Percentiles rank a stretch among this genome's conserved stretches.
These are phyloP conservation scores for Rachicladosporium sp. DNA, from an alignment of 2,329 filamentous ascomycete genomes.

Conservation along the genomic window DNA sequence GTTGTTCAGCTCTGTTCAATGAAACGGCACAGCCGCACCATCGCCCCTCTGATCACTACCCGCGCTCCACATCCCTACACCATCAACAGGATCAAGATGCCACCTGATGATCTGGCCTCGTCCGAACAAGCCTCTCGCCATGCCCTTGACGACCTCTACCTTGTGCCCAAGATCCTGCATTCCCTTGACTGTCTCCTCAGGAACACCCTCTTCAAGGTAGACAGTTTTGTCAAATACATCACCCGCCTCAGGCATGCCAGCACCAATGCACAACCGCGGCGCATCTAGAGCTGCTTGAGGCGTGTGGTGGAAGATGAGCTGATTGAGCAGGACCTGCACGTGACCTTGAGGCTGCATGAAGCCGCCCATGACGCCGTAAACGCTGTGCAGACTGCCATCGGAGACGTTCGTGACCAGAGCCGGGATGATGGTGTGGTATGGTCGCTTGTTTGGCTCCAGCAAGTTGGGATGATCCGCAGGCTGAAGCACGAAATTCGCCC, in stretches of 20 bases:
- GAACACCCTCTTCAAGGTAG: slow-evolving; percentile 73
- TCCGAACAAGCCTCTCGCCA: slow-evolving; percentile 60
- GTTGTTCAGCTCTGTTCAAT: neutral
- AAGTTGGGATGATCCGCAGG: slow-evolving; percentile 60
- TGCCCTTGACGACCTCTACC: slow-evolving; percentile 55
- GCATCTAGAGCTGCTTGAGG: slow-evolving; percentile 86
- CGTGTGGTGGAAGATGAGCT: slow-evolving; percentile 67
- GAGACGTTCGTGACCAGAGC: slow-evolving; percentile 69
- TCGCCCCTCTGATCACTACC: slow-evolving; percentile 84
- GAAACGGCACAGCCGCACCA: slow-evolving; percentile 50
- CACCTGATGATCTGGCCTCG: slow-evolving; percentile 75
- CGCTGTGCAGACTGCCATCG: slow-evolving; percentile 65
- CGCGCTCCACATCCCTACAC: slow-evolving; percentile 65
- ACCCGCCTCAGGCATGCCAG: slow-evolving; percentile 52
- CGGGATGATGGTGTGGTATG: slow-evolving; percentile 97
- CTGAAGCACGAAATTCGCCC: slow-evolving; percentile 68
- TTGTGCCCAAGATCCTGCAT: slow-evolving; percentile 60
- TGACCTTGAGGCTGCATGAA: slow-evolving; percentile 99
- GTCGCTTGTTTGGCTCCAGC: slow-evolving; percentile 69
- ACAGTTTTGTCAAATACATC: slow-evolving; percentile 52
- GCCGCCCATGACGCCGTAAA: slow-evolving; percentile 94
- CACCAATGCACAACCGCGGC: slow-evolving; percentile 77
- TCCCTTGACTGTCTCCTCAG: slow-evolving; percentile 52
- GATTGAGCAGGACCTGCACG: slow-evolving; percentile 82
- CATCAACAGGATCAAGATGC: slow-evolving; percentile 55